Evolutionary conservation across 345 rosid species (phyloP).

Genomic region (Melaleuca quinquenervia): DNA sequence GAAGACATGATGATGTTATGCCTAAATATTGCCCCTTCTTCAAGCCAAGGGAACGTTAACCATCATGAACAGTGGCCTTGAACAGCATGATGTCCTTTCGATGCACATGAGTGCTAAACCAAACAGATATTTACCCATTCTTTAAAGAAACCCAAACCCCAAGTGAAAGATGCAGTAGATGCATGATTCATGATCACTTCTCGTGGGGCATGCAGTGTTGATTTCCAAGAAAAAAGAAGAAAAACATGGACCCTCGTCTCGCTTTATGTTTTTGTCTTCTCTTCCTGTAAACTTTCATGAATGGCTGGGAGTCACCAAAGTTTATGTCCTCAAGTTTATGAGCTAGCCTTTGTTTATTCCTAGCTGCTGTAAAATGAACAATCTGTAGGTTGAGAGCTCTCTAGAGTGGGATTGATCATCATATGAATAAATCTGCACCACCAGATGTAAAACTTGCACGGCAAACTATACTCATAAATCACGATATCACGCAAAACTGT

Average conservation of each 20-base stretch:
- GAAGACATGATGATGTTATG: not conserved
- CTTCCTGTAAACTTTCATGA: not conserved
- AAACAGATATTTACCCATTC: not conserved
- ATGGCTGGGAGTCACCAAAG: not conserved
- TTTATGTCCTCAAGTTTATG: not conserved
- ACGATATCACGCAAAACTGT: not conserved
- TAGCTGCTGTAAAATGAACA: not conserved
- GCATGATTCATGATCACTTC: not conserved
- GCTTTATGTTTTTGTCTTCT: not conserved
- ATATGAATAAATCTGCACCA: not conserved
- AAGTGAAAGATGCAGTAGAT: not conserved
- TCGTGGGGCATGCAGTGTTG: not conserved
- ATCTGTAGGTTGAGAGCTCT: not conserved
- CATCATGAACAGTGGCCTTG: slow-evolving; percentile 8
- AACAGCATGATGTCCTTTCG: not conserved
- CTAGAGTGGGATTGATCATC: not conserved
- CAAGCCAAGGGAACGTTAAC: slow-evolving; percentile 6
- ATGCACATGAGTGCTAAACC: not conserved
- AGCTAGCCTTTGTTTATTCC: not conserved
- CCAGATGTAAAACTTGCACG: slow-evolving; percentile 17
- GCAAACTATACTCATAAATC: not conserved
- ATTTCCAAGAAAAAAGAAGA: not conserved
- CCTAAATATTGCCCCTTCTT: slow-evolving; percentile 8
- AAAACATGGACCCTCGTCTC: not conserved
- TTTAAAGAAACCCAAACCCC: not conserved